A percentile compares a stretch with the other conserved stretches of the same genome.
Conservation (phyloP, 805 yeast species). For the Suhomyces prunicola region DNA sequence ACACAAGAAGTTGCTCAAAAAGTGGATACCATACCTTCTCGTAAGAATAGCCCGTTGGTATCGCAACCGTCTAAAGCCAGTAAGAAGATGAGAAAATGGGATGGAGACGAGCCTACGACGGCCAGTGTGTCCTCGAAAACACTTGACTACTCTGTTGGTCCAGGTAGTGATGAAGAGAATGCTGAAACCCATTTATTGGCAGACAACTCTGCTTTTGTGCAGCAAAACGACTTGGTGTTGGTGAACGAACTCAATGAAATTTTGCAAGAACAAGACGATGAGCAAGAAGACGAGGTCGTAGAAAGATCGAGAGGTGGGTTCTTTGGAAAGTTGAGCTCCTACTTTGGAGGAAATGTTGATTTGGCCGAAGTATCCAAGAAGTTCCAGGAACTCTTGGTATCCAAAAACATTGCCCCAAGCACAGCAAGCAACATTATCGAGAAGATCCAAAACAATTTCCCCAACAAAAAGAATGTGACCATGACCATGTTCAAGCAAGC, state of each 20-base stretch:
- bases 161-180: constrained; percentile 5
- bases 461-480: constrained; percentile 69
- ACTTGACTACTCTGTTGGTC: constrained; percentile 34
- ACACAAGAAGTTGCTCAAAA: not conserved
- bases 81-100: constrained; percentile 45
- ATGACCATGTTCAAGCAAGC: constrained; percentile 63
- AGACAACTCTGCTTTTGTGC: constrained; percentile 34
- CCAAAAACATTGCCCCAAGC: constrained; percentile 88
- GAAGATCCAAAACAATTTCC: constrained; percentile 64
- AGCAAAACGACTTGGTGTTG: constrained; percentile 38
- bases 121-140: constrained; percentile 13
- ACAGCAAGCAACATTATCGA: constrained; percentile 73
- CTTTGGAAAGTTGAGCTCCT: constrained; percentile 34
- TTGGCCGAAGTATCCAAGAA: constrained; percentile 61
- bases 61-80: constrained; percentile 8
- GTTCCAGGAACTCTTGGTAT: constrained; percentile 71
- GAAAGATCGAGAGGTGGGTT: constrained; percentile 23
- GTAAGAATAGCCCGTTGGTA: not conserved
- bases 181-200: constrained; percentile 7
- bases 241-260: constrained; percentile 41
- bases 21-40: constrained; percentile 2
- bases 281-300: constrained; percentile 16
- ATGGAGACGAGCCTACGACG: constrained; percentile 22
- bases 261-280: constrained; percentile 31
- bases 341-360: constrained; percentile 41